Conservation (phyloP, 2,329 filamentous ascomycete species). For the Colletotrichum falcatum region DNA sequence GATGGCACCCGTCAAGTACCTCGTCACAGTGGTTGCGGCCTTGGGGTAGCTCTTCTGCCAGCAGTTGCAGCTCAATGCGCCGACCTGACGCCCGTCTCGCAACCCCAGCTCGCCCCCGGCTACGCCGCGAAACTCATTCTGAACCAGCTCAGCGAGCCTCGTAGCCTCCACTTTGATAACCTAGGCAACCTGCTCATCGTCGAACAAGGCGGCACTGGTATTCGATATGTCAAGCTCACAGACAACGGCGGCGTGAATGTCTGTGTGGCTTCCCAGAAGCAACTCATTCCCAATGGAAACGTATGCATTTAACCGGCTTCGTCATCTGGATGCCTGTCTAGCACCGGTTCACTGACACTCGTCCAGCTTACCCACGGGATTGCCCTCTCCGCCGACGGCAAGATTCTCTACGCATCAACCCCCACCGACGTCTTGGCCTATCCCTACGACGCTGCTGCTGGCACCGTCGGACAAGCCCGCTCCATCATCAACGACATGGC, state of each 20-base stretch:
- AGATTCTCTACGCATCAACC: slow-evolving; percentile 69
- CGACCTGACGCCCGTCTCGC: slow-evolving; percentile 31
- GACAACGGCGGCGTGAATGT: slow-evolving; percentile 47
- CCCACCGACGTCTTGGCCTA: slow-evolving; percentile 70
- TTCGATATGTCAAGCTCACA: slow-evolving; percentile 50
- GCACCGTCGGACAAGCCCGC: slow-evolving; percentile 61
- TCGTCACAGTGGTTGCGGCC: slow-evolving; percentile 8
- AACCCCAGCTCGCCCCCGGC: slow-evolving; percentile 43
- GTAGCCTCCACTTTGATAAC: slow-evolving; percentile 51
- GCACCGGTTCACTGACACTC: neutral
- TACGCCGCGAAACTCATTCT: slow-evolving; percentile 46
- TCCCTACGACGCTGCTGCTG: slow-evolving; percentile 69
- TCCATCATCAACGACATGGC: slow-evolving; percentile 63
- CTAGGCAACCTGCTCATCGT: slow-evolving; percentile 53
- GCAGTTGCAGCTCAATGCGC: slow-evolving; percentile 30
- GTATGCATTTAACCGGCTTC: slow-evolving; percentile 41
- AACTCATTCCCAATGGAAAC: slow-evolving; percentile 45
- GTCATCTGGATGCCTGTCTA: neutral
- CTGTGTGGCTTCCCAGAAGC: slow-evolving; percentile 47
- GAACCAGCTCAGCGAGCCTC: slow-evolving; percentile 46
- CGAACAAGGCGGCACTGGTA: slow-evolving; percentile 47
- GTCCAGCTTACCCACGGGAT: slow-evolving; percentile 67
- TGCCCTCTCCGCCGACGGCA: slow-evolving; percentile 64
- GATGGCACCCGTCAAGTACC: slow-evolving; percentile 26
- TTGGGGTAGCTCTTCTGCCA: slow-evolving; percentile 19